phyloP scores from a whole-genome alignment of 1,139 yeast species.

The Geotrichum candidum region DNA sequence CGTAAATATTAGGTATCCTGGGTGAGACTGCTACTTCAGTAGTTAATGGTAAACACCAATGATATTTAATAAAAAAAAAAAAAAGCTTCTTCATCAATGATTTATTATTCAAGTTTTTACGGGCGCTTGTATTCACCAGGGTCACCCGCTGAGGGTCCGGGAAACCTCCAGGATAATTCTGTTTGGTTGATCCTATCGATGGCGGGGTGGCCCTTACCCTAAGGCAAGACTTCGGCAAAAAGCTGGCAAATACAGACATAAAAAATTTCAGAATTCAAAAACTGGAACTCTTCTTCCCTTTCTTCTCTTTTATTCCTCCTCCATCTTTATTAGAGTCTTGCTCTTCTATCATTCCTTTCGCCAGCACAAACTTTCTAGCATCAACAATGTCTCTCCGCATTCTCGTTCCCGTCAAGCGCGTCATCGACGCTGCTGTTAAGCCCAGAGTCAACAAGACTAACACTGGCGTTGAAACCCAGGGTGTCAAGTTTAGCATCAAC shows the following conservation, averaged over 20 bases:
- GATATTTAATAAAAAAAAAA: neutral
- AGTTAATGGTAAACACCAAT: neutral
- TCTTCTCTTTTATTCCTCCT: neutral
- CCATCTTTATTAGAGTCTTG: neutral
- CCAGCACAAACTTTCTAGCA: neutral
- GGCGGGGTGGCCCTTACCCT: conserved; percentile 4
- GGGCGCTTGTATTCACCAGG: neutral
- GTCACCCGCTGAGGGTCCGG: neutral
- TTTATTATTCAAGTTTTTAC: neutral
- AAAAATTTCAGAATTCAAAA: neutral
- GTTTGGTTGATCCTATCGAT: neutral
- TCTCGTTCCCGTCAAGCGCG: conserved; percentile 90
- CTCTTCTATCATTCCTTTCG: neutral
- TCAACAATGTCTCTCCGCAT: conserved; percentile 46
- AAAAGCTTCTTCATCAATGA: neutral
- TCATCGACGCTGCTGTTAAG: conserved; percentile 86
- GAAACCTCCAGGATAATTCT: neutral
- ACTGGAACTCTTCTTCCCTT: neutral
- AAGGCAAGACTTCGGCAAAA: conserved; percentile 6
- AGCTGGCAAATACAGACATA: neutral
- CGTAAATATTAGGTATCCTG: neutral
- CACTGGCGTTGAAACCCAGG: conserved; percentile 82
- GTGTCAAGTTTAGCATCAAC: conserved; percentile 88
- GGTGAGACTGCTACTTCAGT: neutral
- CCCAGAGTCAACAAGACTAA: conserved; percentile 87